Base-by-base conservation (phyloP, 495 filamentous ascomycete genomes). In the Penicillium cinerascens region DNA sequence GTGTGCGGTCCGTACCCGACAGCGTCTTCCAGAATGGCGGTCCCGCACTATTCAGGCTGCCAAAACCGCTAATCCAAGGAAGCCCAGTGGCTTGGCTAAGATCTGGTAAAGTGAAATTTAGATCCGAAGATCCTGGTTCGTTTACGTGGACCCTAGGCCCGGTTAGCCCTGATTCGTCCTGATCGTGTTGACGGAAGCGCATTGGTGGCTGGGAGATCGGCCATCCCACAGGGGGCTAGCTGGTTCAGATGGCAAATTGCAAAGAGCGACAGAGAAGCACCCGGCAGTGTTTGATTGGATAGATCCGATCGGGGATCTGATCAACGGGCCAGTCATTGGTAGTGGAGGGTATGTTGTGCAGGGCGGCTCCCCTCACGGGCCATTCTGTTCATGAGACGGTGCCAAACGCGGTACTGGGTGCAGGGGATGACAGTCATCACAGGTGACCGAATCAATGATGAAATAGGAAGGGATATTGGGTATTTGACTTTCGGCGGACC, bases 141-240 rank as follows among this genome's bases (percentile, higher is more conserved):
- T 33, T 49, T 40, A 22, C 46, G 45, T 47, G 53, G 59, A 43
- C 16, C 52, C 39, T 10, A 1, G 11, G 1, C 29, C 9, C 29
- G 29, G 13, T 33, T 15, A 13, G 29, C 29, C 29, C 26, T 29
- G 26, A 7, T 33, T 13, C 33, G 38, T 43, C 42, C 44, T 52
- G 49, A 55, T 55, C 46, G 49, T 40, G 49, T 58, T 18, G 52
- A 60, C 45, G 26, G 40, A 42, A 54, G 25, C 42, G 52, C 55
- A 54, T 62, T 55, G 57, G 61, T 58, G 55, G 60, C 53, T 58
- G 25, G 35, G 37, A 52, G 61, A 67, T 67, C 64, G 61, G 54
- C 64, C 49, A 58, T 58, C 37, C 52, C 52, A 59, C 61, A 65
- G 61, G 29, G 56, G 35, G 48, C 64, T 65, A 65, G 49, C 49